These are phyloP conservation scores for Suhomyces kunorum DNA, from an alignment of 1,139 yeast genomes.

Conservation along the genomic window DNA sequence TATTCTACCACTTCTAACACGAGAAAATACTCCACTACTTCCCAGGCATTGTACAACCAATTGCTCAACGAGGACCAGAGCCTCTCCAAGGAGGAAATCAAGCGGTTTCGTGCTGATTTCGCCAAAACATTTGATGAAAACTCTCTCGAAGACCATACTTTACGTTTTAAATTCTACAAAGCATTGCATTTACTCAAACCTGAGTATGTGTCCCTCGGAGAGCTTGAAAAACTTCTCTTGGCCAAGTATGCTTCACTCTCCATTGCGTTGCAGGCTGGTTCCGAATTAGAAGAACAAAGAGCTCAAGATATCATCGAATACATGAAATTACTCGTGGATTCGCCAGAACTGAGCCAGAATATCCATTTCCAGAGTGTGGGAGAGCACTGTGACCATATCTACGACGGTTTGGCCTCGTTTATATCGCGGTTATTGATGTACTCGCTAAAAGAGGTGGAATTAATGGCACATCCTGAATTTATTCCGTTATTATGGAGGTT, in stretches of 20 bases:
- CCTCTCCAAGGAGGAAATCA: constrained; percentile 5
- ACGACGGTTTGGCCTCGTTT: constrained; percentile 31
- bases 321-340: constrained; percentile 37
- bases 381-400: constrained; percentile 16
- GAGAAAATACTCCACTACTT: constrained; percentile 8
- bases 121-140: constrained; percentile 18
- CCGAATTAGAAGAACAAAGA: constrained; percentile 23
- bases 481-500: constrained; percentile 42
- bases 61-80: constrained; percentile 8
- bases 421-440: constrained; percentile 30
- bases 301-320: constrained; percentile 32
- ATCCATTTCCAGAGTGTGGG: constrained; percentile 12
- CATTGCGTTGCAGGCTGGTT: constrained; percentile 16
- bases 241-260: constrained; percentile 31
- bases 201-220: constrained; percentile 25
- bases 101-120: constrained; percentile 15
- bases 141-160: constrained; percentile 32
- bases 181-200: constrained; percentile 42
- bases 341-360: constrained; percentile 25
- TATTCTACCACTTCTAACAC: not conserved
- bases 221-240: constrained; percentile 26
- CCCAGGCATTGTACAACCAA: constrained; percentile 5
- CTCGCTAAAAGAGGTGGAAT: constrained; percentile 23
- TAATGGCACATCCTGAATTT: constrained; percentile 30
- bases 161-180: constrained; percentile 39